These are phyloP conservation scores for Anisodus tanguticus DNA, from an alignment of 257 asterid genomes.

Conservation along the genomic window DNA sequence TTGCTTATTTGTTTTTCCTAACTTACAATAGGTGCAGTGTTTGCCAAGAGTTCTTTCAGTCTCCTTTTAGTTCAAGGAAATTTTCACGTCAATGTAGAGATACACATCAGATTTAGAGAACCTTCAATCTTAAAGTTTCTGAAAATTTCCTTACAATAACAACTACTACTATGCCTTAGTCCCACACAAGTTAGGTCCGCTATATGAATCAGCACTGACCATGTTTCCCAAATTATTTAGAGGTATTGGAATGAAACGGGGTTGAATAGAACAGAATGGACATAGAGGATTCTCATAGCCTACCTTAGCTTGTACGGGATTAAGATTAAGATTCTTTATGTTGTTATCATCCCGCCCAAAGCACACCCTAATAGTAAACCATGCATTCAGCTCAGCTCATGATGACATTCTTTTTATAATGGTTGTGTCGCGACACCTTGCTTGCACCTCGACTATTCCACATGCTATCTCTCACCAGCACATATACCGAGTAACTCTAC, in stretches of 20 bases:
- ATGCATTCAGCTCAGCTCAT: conserved; percentile 17
- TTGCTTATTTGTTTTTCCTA: not conserved
- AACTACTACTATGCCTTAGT: conserved; percentile 3
- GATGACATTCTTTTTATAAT: not conserved
- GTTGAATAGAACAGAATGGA: not conserved
- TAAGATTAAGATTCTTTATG: not conserved
- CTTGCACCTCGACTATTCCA: not conserved
- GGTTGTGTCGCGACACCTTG: not conserved
- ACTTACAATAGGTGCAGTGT: not conserved
- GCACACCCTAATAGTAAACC: conserved; percentile 10
- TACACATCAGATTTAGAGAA: not conserved
- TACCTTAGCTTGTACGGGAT: not conserved
- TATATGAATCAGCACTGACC: not conserved
- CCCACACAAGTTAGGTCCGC: conserved; percentile 2
- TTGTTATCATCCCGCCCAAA: not conserved
- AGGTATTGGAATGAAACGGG: not conserved
- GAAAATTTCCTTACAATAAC: not conserved
- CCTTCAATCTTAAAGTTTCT: not conserved
- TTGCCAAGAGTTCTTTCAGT: not conserved
- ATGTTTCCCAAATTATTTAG: not conserved
- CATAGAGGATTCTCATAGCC: conserved; percentile 11
- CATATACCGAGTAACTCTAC: not conserved
- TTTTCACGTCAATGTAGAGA: not conserved
- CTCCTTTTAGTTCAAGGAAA: conserved; percentile 17
- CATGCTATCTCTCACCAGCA: not conserved